A percentile compares a stretch with the other conserved stretches of the same genome.
Evolutionary conservation across 768 basidiomycete species (phyloP).

Genomic region (Wakefieldia striispora): DNA sequence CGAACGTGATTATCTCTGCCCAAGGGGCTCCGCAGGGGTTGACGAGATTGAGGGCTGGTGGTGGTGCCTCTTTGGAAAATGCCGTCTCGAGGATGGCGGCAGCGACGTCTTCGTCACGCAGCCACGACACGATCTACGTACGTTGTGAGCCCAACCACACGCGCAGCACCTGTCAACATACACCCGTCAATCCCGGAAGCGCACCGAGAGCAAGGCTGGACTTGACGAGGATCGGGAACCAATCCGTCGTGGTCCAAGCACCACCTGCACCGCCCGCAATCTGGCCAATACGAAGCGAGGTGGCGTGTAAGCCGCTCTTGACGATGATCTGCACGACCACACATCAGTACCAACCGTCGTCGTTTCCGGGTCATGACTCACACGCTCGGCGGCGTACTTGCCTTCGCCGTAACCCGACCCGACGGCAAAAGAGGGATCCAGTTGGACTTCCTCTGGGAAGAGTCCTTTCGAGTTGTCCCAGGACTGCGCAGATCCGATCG

Average conservation of each 20-base stretch:
- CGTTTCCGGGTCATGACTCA: no score
- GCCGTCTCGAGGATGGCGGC: slow-evolving; percentile 31
- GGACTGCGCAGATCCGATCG: slow-evolving; percentile 32
- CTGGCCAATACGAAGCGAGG: slow-evolving; percentile 46
- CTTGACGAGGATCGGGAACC: slow-evolving; percentile 45
- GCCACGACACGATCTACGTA: no score
- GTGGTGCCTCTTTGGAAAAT: slow-evolving; percentile 13
- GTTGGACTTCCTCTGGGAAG: slow-evolving; percentile 35
- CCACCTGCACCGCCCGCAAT: slow-evolving; percentile 40
- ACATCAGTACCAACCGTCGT: no score
- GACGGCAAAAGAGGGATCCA: slow-evolving; percentile 32
- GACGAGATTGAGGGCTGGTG: slow-evolving; percentile 35
- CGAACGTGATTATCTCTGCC: slow-evolving; percentile 26
- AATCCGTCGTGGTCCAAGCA: slow-evolving; percentile 44
- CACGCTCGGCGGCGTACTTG: slow-evolving; percentile 44
- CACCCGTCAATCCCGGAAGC: slow-evolving; percentile 32
- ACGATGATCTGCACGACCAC: slow-evolving; percentile 33
- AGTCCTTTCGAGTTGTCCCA: slow-evolving; percentile 29
- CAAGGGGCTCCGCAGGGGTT: slow-evolving; percentile 38
- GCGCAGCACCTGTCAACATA: slow-evolving; percentile 30
- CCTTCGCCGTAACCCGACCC: slow-evolving; percentile 46
- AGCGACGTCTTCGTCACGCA: slow-evolving; percentile 41
- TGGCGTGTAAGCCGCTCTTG: slow-evolving; percentile 35
- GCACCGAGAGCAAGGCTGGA: slow-evolving; percentile 29
- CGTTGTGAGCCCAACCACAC: no score